Evolutionary conservation across 306 rosid genomes (phyloP).

Genomic region (Vachellia pachyceras): DNA sequence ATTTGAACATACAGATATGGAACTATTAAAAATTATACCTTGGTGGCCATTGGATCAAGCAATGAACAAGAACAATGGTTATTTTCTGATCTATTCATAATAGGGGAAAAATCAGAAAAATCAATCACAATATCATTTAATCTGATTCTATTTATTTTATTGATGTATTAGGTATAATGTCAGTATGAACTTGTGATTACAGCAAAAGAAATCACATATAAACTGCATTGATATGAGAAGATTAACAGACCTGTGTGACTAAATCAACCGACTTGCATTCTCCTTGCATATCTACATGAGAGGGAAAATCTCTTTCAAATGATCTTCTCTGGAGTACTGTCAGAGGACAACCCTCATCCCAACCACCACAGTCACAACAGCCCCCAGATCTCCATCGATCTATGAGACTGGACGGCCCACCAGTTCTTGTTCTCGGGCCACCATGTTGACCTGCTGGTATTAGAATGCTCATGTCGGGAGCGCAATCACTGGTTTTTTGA

Average conservation of each 20-base stretch:
- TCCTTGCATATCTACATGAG: slow-evolving; percentile 52
- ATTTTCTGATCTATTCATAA: slow-evolving; percentile 13
- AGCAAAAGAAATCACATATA: slow-evolving; percentile 21
- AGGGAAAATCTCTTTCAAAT: slow-evolving; percentile 42
- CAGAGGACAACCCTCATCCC: slow-evolving; percentile 97
- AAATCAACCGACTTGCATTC: slow-evolving; percentile 73
- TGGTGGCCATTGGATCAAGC: slow-evolving; percentile 8
- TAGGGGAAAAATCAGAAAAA: neutral
- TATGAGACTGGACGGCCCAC: slow-evolving; percentile 84
- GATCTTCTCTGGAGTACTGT: slow-evolving; percentile 68
- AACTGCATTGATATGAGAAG: slow-evolving; percentile 22
- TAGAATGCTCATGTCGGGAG: slow-evolving; percentile 69
- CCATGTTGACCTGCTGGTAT: slow-evolving; percentile 93
- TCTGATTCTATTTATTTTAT: neutral
- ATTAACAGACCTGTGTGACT: slow-evolving; percentile 60
- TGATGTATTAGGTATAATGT: neutral
- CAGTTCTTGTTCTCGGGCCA: slow-evolving; percentile 76
- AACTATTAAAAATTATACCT: slow-evolving; percentile 34
- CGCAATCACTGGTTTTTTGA: slow-evolving; percentile 57
- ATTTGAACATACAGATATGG: slow-evolving; percentile 5
- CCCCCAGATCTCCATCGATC: slow-evolving; percentile 96
- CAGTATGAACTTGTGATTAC: neutral
- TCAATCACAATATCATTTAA: neutral
- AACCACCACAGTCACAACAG: slow-evolving; percentile 95
- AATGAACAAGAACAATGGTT: slow-evolving; percentile 19